Evolutionary conservation across 192 early-diverging fungal genomes (phyloP).

Genomic region (Pilaira anomala): DNA sequence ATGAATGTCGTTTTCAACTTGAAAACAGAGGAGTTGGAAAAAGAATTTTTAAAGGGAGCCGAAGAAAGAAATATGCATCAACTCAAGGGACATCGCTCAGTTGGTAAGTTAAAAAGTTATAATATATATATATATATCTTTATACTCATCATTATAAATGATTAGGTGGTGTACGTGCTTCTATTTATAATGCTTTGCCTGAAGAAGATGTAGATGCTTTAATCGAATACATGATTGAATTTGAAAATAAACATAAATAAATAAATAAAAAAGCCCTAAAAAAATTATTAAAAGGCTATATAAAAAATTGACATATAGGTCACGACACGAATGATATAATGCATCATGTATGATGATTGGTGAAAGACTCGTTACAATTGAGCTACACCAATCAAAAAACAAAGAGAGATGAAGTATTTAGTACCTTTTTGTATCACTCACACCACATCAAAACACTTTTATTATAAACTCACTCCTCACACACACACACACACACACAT

Average conservation of each 20-base stretch:
- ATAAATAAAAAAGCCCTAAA: not conserved
- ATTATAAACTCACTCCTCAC: no score
- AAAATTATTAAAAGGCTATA: not conserved
- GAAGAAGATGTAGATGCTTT: slow-evolving; percentile 79
- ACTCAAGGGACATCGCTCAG: slow-evolving; percentile 91
- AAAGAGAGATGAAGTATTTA: no score
- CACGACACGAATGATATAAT: no score
- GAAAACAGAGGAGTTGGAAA: slow-evolving; percentile 69
- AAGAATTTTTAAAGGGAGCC: slow-evolving; percentile 76
- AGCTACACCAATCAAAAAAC: no score
- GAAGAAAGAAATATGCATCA: slow-evolving; percentile 78
- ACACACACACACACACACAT: no score
- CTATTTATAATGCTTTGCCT: slow-evolving; percentile 93
- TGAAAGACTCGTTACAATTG: no score
- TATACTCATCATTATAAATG: not conserved
- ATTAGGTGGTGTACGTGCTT: slow-evolving; percentile 76
- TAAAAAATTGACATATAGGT: no score
- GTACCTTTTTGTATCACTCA: no score
- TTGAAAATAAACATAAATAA: slow-evolving; percentile 53
- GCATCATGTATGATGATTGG: no score
- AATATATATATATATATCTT: not conserved
- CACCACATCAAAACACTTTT: no score
- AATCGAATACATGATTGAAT: slow-evolving; percentile 79
- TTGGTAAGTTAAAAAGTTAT: slow-evolving; percentile 50
- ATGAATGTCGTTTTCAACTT: slow-evolving; percentile 94